Base-by-base conservation (phyloP, 768 basidiomycete species). In the Tulasnella sp. region DNA sequence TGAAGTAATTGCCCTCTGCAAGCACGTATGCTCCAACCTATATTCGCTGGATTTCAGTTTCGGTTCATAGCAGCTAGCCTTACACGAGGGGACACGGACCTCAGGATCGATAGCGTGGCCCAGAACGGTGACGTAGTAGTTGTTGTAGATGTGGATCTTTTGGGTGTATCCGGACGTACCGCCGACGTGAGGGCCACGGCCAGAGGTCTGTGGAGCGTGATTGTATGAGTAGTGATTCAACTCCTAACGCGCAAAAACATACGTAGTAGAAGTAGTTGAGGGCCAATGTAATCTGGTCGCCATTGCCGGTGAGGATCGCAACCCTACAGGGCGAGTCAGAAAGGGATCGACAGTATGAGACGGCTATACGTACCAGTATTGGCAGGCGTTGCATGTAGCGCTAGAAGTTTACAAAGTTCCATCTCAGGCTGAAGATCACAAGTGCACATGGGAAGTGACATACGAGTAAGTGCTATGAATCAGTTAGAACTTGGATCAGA, bases 1-100 rank as follows among this genome's bases (percentile, higher is more conserved):
- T 45, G 56, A 58, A 58, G 21, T 58, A 58, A 27, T 58, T 58
- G n/a, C 56, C 56, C 27, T 58, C 56, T 24, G 56, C 56, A 21
- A 58, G 19, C 11, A 38, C 38, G 13, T 45, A 26, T 23, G 56
- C 56, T 29, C 56, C 56, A 26, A 48, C 44, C 48, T 58, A 26
- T 24, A 42, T n/a, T 45, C 26, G 29, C 56, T 26, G 43, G n/a
- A 15, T 11, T 21, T 21, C 9, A 38, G 34, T 15, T 7, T 15
- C 34, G 15, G 15, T 43, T 11, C 15, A 23, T 7, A 17, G 15
- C 1, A 56, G 43, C 11, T 29, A 7, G 19, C 13, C n/a, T 3
- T 1, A 5, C 5, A 51, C 21, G 43, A 21, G n/a, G 27, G 1
- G 5, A n/a, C n/a, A 48, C 1, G 17, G 15, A 24, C 13, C 45